These are phyloP conservation scores for Calonectria crousiana DNA, from an alignment of 2,329 filamentous ascomycete genomes.

Conservation along the genomic window DNA sequence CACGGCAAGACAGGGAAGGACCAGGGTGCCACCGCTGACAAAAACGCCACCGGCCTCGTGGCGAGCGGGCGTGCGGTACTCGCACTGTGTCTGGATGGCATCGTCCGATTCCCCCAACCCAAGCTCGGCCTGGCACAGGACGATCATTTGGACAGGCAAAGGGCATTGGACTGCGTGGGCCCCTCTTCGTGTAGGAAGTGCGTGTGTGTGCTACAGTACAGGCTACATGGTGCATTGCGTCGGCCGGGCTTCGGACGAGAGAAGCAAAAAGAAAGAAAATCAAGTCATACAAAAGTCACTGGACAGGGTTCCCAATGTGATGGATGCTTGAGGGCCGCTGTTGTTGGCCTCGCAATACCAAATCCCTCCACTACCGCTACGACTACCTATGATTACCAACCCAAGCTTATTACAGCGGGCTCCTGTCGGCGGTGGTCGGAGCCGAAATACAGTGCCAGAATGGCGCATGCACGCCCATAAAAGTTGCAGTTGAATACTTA, in stretches of 20 bases:
- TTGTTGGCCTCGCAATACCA: not conserved
- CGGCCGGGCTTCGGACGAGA: conserved; percentile 8
- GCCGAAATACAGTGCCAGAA: conserved; percentile 27
- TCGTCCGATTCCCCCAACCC: conserved; percentile 42
- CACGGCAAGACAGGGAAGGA: conserved; percentile 29
- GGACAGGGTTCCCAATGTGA: not conserved
- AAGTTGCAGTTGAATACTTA: conserved; percentile 1
- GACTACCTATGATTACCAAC: conserved; percentile 3
- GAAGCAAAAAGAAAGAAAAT: conserved; percentile 3
- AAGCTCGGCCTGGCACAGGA: conserved; percentile 19
- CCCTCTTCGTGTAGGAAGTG: not conserved
- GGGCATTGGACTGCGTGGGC: not conserved
- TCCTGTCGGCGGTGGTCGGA: conserved; percentile 14
- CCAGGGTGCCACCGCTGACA: conserved; percentile 30
- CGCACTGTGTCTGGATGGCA: conserved; percentile 41
- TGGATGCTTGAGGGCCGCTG: not conserved
- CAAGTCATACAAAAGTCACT: not conserved
- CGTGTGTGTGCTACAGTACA: not conserved
- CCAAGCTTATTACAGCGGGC: conserved; percentile 3
- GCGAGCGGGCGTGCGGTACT: not conserved
- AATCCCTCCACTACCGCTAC: conserved; percentile 1
- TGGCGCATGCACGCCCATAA: not conserved
- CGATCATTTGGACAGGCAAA: conserved; percentile 16
- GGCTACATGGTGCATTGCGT: conserved; percentile 8
- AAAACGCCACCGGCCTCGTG: conserved; percentile 22